These are phyloP conservation scores for Polygonum maritimum DNA, from an alignment of 148 eudicot species.

Conservation along the genomic window DNA sequence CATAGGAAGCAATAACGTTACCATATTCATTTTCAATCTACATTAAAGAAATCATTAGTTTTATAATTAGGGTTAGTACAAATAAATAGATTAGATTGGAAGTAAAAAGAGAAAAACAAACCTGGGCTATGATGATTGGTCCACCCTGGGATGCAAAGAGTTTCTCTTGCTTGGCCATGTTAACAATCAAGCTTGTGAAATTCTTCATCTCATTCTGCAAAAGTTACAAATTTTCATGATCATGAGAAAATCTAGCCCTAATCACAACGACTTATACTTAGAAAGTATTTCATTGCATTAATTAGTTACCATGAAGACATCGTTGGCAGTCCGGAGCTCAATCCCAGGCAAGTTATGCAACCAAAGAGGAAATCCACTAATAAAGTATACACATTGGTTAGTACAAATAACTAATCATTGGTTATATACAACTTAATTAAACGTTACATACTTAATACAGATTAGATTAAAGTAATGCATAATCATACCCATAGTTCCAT, in stretches of 20 bases:
- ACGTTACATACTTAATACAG: not conserved
- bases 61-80: not conserved
- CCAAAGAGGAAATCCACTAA: constrained; percentile 5
- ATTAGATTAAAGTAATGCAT: not conserved
- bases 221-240: not conserved
- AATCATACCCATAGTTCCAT: not conserved
- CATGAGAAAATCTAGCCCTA: not conserved
- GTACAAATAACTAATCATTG: no score
- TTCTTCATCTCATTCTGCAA: constrained; percentile 1
- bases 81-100: not conserved
- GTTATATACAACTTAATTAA: not conserved
- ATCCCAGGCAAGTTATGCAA: constrained; percentile 9
- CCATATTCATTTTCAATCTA: constrained; percentile 12
- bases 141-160: constrained; percentile 12
- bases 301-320: not conserved
- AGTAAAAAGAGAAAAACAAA: not conserved
- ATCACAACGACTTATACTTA: not conserved
- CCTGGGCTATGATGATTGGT: constrained; percentile 9
- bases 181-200: constrained; percentile 13
- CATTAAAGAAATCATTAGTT: not conserved
- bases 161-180: constrained; percentile 12
- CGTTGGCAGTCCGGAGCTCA: constrained; percentile 5
- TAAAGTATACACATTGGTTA: not conserved
- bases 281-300: not conserved
- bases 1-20: not conserved